Conservation (phyloP, 108 stramenopile species). For the Cafeteria roenbergensis region DNA sequence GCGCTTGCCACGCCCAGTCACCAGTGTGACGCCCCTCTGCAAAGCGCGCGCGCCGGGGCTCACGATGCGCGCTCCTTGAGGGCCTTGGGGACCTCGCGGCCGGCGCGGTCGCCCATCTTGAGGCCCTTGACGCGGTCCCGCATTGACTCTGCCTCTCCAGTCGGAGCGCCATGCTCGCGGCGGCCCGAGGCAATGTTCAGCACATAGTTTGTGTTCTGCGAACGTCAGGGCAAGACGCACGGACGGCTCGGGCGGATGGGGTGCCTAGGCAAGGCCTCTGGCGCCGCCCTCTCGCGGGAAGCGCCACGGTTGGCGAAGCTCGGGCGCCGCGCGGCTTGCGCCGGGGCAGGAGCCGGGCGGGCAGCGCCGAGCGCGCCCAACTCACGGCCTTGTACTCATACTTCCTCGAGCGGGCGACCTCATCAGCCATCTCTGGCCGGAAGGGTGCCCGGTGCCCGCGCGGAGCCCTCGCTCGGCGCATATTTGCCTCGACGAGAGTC, state of each 20-base stretch:
- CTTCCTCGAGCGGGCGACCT: constrained; percentile 61
- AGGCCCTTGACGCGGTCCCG: constrained; percentile 69
- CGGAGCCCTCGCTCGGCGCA: too few species aligned
- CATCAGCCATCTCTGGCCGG: constrained; percentile 60
- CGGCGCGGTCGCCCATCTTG: constrained; percentile 33
- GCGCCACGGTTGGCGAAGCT: too few species aligned
- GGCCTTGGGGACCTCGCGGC: constrained; percentile 28
- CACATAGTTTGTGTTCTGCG: constrained; percentile 85
- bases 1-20: too few species aligned
- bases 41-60: too few species aligned
- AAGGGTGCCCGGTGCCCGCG: too few species aligned
- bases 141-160: constrained; percentile 84
- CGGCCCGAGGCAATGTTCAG: constrained; percentile 56
- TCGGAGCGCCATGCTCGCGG: constrained; percentile 51
- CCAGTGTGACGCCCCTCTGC: too few species aligned
- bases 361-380: background rate
- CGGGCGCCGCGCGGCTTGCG: too few species aligned
- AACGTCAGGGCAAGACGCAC: too few species aligned
- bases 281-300: too few species aligned
- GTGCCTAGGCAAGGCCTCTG: too few species aligned
- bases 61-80: constrained; percentile 44
- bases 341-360: background rate
- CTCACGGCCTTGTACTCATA: constrained; percentile 66
- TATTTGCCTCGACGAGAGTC: too few species aligned
- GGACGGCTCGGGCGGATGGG: too few species aligned